These are phyloP conservation scores for Aquilaria yunnanensis DNA, from an alignment of 345 rosid genomes.

Conservation along the genomic window DNA sequence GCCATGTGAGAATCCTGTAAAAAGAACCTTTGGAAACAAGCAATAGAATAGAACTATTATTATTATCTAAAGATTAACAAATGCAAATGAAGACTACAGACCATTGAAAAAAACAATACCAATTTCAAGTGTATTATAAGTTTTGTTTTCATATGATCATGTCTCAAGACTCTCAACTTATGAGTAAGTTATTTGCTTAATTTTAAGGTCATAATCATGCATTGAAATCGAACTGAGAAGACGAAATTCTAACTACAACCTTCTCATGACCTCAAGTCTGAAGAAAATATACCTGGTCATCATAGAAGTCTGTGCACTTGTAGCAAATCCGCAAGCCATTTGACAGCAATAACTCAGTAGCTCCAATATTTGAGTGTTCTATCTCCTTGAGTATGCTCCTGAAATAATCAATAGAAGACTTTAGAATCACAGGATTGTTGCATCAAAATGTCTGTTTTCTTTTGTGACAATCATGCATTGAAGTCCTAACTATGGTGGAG, in stretches of 20 bases:
- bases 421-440: too few species aligned
- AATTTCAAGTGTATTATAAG: background rate
- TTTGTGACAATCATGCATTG: too few species aligned
- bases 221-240: background rate
- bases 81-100: slow-evolving; percentile 26
- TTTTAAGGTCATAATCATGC: background rate
- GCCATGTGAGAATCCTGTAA: slow-evolving; percentile 92
- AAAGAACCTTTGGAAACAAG: slow-evolving; percentile 53
- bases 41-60: background rate
- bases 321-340: slow-evolving; percentile 87
- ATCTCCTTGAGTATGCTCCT: slow-evolving; percentile 49
- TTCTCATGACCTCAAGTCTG: too few species aligned
- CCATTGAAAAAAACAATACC: slow-evolving; percentile 25
- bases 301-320: slow-evolving; percentile 77
- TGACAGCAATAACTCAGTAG: slow-evolving; percentile 70
- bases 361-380: slow-evolving; percentile 68
- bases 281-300: slow-evolving; percentile 65
- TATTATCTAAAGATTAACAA: too few species aligned
- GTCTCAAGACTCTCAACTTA: slow-evolving; percentile 4
- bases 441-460: too few species aligned
- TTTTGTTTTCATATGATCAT: slow-evolving; percentile 43
- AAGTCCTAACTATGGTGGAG: slow-evolving; percentile 18
- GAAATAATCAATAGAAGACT: slow-evolving; percentile 14
- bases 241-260: background rate
- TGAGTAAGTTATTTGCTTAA: background rate